These are phyloP conservation scores for Rhizopus stolonifer DNA, from an alignment of 371 early-diverging fungal species.

Conservation along the genomic window DNA sequence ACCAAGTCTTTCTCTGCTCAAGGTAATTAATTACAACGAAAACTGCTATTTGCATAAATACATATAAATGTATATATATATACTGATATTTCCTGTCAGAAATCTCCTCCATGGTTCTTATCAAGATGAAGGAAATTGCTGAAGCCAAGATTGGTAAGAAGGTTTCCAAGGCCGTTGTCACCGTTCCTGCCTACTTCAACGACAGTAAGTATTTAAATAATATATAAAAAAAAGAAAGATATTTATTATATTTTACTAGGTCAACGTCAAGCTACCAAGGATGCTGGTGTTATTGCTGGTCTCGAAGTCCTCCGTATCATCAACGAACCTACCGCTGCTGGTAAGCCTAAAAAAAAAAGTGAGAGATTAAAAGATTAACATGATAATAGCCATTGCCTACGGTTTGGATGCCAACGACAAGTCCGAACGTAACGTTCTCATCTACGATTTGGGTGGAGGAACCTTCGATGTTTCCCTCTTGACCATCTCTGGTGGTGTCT, in stretches of 20 bases:
- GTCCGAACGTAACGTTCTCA: conserved; percentile 84
- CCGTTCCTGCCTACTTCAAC: conserved; percentile 91
- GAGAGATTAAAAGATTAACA: not conserved
- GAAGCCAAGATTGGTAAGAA: conserved; percentile 83
- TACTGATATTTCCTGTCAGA: too few species aligned
- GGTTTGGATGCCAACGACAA: conserved; percentile 78
- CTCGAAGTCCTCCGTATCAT: conserved; percentile 85
- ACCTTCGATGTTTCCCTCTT: conserved; percentile 95
- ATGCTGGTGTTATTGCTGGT: conserved; percentile 80
- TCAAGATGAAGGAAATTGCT: conserved; percentile 91
- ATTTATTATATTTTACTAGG: conserved; percentile 66
- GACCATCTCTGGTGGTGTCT: conserved; percentile 87
- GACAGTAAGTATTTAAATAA: conserved; percentile 31
- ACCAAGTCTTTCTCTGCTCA: conserved; percentile 85
- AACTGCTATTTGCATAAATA: not conserved
- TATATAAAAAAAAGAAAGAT: not conserved
- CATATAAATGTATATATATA: not conserved
- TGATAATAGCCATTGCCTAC: conserved; percentile 81
- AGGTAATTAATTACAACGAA: conserved; percentile 21
- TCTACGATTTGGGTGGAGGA: conserved; percentile 96
- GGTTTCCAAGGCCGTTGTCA: conserved; percentile 90
- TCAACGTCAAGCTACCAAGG: too few species aligned
- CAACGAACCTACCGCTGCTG: conserved; percentile 95
- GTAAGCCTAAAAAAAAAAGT: conserved; percentile 8
- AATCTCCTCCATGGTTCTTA: conserved; percentile 89